Conservation (phyloP, 805 yeast genomes). For the Candida michaelii region DNA sequence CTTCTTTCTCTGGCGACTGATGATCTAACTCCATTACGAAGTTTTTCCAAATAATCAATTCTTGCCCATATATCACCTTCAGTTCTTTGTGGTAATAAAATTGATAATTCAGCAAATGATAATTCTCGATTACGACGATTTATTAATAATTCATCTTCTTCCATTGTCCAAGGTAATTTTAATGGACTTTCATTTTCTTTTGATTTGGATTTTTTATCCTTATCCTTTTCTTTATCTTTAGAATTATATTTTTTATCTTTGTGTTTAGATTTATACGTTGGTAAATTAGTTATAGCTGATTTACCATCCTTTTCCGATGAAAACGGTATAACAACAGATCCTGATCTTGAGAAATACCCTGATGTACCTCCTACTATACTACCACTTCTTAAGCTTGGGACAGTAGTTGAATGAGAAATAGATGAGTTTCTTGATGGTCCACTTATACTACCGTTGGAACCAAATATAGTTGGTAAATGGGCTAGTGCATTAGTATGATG, state of each 20-base stretch:
- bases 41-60: constrained; percentile 46
- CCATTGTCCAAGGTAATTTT: constrained; percentile 52
- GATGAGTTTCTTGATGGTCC: constrained; percentile 42
- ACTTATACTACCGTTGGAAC: constrained; percentile 38
- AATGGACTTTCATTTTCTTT: constrained; percentile 19
- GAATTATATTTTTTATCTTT: constrained; percentile 11
- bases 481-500: constrained; percentile 43
- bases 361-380: constrained; percentile 30
- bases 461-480: constrained; percentile 43
- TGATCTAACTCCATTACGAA: constrained; percentile 32
- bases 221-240: constrained; percentile 10
- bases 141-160: constrained; percentile 69
- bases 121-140: constrained; percentile 57
- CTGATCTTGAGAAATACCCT: constrained; percentile 38
- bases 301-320: constrained; percentile 19
- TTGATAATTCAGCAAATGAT: constrained; percentile 69
- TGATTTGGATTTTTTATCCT: constrained; percentile 9
- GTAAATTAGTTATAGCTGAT: constrained; percentile 10
- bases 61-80: constrained; percentile 73
- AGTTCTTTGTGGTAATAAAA: constrained; percentile 69
- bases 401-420: constrained; percentile 34
- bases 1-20: constrained; percentile 27
- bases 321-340: constrained; percentile 38
- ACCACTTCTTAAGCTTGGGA: constrained; percentile 42
- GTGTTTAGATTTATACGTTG: constrained; percentile 9